These are phyloP conservation scores for Debaryomycetaceae sp. DNA, from an alignment of 1,139 yeast genomes.

Conservation along the genomic window DNA sequence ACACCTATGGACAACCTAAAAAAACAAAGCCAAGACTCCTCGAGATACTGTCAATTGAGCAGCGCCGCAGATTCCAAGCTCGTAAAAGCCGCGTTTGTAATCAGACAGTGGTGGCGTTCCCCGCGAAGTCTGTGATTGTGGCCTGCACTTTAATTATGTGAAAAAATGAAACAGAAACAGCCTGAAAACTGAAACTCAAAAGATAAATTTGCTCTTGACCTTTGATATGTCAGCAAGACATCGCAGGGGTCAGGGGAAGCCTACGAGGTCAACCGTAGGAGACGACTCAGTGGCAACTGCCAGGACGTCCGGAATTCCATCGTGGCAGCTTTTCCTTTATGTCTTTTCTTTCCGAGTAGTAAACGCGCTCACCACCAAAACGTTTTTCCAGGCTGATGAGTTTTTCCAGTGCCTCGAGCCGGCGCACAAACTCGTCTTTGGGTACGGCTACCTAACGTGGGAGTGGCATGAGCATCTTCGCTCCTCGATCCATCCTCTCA, in stretches of 20 bases:
- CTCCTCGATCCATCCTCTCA: constrained; percentile 73
- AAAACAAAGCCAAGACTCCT: too few relatives aligned
- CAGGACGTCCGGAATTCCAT: neutral
- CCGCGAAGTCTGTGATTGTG: too few relatives aligned
- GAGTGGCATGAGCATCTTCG: constrained; percentile 82
- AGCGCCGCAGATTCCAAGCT: too few relatives aligned
- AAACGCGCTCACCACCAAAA: constrained; percentile 59
- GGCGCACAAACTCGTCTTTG: constrained; percentile 71
- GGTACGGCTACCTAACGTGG: constrained; percentile 89
- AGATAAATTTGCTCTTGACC: too few relatives aligned
- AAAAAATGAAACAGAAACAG: too few relatives aligned
- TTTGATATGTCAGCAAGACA: too few relatives aligned
- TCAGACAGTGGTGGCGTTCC: too few relatives aligned
- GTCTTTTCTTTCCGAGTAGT: constrained; percentile 36
- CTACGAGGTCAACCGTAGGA: neutral
- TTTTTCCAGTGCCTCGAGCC: constrained; percentile 92
- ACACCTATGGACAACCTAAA: too few relatives aligned
- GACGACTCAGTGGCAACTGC: neutral
- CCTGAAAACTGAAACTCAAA: too few relatives aligned
- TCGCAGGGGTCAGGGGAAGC: neutral
- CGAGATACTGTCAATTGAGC: too few relatives aligned
- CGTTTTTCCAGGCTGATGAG: constrained; percentile 96
- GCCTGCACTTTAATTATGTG: too few relatives aligned
- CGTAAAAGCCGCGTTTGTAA: too few relatives aligned
- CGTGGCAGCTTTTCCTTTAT: constrained; percentile 1